Evolutionary conservation across 441 rosid genomes (phyloP).

Genomic region (Hypseocharis bilobata): DNA sequence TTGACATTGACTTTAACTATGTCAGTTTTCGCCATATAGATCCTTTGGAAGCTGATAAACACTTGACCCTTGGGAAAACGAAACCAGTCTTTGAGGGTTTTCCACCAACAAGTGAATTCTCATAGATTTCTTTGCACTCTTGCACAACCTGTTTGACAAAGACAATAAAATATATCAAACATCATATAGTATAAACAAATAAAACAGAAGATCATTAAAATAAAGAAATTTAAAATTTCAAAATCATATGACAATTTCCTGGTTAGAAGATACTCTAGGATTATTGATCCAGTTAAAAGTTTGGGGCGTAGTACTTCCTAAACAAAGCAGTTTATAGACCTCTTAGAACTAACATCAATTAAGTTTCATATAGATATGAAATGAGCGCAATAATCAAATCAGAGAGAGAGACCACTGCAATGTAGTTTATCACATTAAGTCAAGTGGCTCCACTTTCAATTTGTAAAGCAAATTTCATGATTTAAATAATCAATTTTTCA

Average conservation of each 20-base stretch:
- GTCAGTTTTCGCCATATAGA: constrained; percentile 70
- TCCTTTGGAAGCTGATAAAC: constrained; percentile 53
- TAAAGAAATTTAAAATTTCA: no score
- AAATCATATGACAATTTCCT: no score
- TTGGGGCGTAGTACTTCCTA: not conserved
- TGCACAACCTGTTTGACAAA: constrained; percentile 62
- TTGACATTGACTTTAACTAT: constrained; percentile 19
- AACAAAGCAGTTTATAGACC: not conserved
- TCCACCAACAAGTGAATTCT: constrained; percentile 73
- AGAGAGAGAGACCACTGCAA: not conserved
- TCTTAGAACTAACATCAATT: not conserved
- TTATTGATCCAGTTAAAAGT: not conserved
- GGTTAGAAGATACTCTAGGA: not conserved
- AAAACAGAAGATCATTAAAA: not conserved
- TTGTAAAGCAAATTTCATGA: not conserved
- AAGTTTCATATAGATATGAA: no score
- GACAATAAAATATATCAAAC: not conserved
- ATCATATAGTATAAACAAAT: not conserved
- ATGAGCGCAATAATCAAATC: no score
- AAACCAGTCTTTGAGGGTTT: constrained; percentile 78
- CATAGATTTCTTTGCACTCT: constrained; percentile 91
- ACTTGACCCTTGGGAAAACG: constrained; percentile 72
- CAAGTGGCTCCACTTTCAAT: not conserved
- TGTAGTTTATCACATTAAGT: not conserved
- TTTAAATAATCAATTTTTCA: no score